Evolutionary conservation across 192 early-diverging fungal genomes (phyloP), one percentile per base, ranked within the genome.

Genomic region (Pilobolus umbonatus): DNA sequence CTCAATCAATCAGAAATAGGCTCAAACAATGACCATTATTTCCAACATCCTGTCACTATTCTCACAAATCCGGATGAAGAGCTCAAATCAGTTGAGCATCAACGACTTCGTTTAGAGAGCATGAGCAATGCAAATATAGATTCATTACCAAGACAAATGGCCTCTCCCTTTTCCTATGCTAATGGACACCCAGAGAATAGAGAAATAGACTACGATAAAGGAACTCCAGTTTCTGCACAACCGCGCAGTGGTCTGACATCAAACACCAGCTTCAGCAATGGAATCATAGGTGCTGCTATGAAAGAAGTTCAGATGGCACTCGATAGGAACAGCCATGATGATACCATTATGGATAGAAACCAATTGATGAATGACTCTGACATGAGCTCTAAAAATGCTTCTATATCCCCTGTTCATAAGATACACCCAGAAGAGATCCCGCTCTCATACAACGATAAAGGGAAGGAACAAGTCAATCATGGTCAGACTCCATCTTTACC

Each of bases 61-160:
- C 35, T 59, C 15, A 51, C 60, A 5, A 54, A 62, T 45, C 60
- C 38, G 11, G 50, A 62, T 21, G 60, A 54, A 45, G 60, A 62
- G 46, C 40, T 54, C 29, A 52, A 62, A 19, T 62, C 60, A 36
- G 40, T 54, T 15, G 50, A 62, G 5, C 39, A 32, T n/a, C 60
- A 62, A 26, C 51, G 43, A 11, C 38, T 34, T 31, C 12, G 34
- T 25, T 24, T 54, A 10, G 50, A 62, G 4, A 38, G 34, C 32
- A 1, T 49, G 14, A 15, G 28, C 8, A 34, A 15, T 21, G 17
- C 51, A 8, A 45, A 45, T 1, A 30, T 31, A 31, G 2, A 22
- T 10, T 17, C 45, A 26, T 25, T 24, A 25, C 26, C 45, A 25
- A 8, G 26, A 2, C 3, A 17, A 4, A 17, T 14, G 26, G 26